Conservation (phyloP, 305 asterid species). For the Rubia peregrina region DNA sequence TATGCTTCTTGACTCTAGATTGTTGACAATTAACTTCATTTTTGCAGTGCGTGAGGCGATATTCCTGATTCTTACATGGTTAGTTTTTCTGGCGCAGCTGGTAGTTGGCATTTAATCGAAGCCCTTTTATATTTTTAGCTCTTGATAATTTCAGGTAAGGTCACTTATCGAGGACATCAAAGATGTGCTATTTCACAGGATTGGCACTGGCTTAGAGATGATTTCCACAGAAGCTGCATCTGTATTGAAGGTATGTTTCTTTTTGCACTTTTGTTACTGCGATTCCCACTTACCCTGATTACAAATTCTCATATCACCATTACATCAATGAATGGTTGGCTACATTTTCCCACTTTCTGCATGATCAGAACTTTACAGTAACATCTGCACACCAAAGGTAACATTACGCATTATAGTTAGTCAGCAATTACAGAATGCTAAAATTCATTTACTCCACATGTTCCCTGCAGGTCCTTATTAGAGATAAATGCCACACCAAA, state of each 20-base stretch:
- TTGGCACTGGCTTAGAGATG: slow-evolving; percentile 80
- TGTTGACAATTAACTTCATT: slow-evolving; percentile 15
- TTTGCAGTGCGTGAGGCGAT: slow-evolving; percentile 76
- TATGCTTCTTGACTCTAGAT: slow-evolving; percentile 5
- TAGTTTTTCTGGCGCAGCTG: slow-evolving; percentile 21
- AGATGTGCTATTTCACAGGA: slow-evolving; percentile 89
- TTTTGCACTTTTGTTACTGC: slow-evolving; percentile 9
- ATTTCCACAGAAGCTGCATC: slow-evolving; percentile 65
- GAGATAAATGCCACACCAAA: too few relatives aligned
- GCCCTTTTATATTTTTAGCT: slow-evolving; percentile 15
- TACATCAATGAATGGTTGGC: too few relatives aligned
- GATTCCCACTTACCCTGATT: too few relatives aligned
- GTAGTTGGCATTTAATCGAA: not conserved
- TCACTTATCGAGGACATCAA: slow-evolving; percentile 93
- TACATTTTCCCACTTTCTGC: too few relatives aligned
- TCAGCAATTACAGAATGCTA: too few relatives aligned
- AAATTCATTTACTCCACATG: too few relatives aligned
- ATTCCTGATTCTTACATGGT: slow-evolving; percentile 83
- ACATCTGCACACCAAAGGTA: too few relatives aligned
- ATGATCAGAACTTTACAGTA: too few relatives aligned
- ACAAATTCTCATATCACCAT: too few relatives aligned
- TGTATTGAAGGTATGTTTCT: slow-evolving; percentile 57
- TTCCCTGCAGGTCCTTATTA: too few relatives aligned
- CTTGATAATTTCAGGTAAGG: slow-evolving; percentile 49
- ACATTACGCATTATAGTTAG: too few relatives aligned